Percentiles rank a stretch among this genome's conserved stretches.
Evolutionary conservation across 2,329 filamentous ascomycete genomes (phyloP).

Genomic region (Aspergillus latus): DNA sequence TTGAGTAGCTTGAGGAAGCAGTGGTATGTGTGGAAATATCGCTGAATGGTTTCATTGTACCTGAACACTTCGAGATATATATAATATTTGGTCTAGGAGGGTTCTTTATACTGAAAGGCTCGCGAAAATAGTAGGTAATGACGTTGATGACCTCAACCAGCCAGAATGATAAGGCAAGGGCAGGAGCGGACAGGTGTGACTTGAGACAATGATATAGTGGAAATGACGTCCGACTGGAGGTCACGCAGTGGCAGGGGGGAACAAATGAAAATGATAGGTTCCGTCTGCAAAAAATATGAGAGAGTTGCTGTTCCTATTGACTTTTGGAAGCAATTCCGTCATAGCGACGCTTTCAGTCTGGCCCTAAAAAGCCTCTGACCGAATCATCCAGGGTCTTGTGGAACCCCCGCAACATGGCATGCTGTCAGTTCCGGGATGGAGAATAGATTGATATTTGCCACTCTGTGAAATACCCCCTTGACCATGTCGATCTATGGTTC

Average conservation of each 20-base stretch:
- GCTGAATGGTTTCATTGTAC: slow-evolving; percentile 29
- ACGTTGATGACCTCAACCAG: slow-evolving; percentile 5
- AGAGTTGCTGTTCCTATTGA: neutral
- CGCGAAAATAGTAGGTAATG: slow-evolving; percentile 9
- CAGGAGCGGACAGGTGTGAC: neutral
- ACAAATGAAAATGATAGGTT: slow-evolving; percentile 6
- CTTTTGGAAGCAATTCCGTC: slow-evolving; percentile 14
- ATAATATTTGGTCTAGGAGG: neutral
- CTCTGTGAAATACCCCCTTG: neutral
- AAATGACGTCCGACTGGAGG: slow-evolving; percentile 2
- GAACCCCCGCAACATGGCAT: slow-evolving; percentile 49
- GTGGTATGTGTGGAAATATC: slow-evolving; percentile 29
- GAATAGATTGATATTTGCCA: slow-evolving; percentile 1
- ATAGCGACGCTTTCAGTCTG: slow-evolving; percentile 15
- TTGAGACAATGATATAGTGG: neutral
- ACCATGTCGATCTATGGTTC: neutral
- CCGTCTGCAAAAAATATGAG: neutral
- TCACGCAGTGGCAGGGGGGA: neutral
- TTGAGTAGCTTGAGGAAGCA: slow-evolving; percentile 29
- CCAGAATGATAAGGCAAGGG: neutral
- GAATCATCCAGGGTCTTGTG: slow-evolving; percentile 10
- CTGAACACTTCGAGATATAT: slow-evolving; percentile 3
- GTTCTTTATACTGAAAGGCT: slow-evolving; percentile 4
- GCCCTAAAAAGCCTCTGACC: slow-evolving; percentile 1
- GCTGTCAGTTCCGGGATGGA: slow-evolving; percentile 1